Evolutionary conservation across 2,329 filamentous ascomycete genomes (phyloP).

Genomic region (Apiospora rasikravindrae): DNA sequence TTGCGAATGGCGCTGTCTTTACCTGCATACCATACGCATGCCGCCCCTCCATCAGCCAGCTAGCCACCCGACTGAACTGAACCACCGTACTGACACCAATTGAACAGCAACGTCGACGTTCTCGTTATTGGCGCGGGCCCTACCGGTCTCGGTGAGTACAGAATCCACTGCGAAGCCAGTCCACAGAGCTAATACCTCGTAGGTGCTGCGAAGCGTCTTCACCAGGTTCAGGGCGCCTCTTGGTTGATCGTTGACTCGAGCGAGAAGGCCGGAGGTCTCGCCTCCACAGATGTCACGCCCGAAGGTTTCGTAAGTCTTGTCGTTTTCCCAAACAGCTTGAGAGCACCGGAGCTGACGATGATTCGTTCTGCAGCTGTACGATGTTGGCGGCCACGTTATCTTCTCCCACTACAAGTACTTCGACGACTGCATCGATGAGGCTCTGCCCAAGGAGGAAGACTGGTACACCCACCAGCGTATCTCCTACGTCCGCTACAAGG

Average conservation of each 20-base stretch:
- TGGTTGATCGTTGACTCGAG: slow-evolving; percentile 96
- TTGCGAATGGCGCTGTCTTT: neutral
- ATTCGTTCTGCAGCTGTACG: slow-evolving; percentile 74
- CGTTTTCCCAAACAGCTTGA: neutral
- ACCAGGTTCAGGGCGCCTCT: slow-evolving; percentile 90
- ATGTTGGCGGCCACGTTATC: slow-evolving; percentile 97
- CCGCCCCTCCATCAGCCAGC: neutral
- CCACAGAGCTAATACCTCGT: neutral
- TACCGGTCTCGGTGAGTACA: slow-evolving; percentile 77
- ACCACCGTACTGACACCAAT: neutral
- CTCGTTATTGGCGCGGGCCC: slow-evolving; percentile 98
- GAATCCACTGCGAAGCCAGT: neutral
- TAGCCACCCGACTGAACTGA: neutral
- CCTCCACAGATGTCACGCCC: slow-evolving; percentile 90
- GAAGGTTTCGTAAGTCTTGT: slow-evolving; percentile 88
- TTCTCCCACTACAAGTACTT: slow-evolving; percentile 99
- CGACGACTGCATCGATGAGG: slow-evolving; percentile 97
- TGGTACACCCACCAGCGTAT: slow-evolving; percentile 99
- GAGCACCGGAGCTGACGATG: neutral
- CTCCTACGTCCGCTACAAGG: slow-evolving; percentile 98
- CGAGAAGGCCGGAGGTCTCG: slow-evolving; percentile 91
- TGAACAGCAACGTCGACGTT: slow-evolving; percentile 83
- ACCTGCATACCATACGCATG: neutral
- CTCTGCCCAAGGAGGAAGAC: slow-evolving; percentile 89
- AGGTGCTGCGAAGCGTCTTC: slow-evolving; percentile 88